Percentiles rank a stretch among this genome's conserved stretches.
Conservation (phyloP, 192 early-diverging fungal genomes). For the Funneliformis geosporum region DNA sequence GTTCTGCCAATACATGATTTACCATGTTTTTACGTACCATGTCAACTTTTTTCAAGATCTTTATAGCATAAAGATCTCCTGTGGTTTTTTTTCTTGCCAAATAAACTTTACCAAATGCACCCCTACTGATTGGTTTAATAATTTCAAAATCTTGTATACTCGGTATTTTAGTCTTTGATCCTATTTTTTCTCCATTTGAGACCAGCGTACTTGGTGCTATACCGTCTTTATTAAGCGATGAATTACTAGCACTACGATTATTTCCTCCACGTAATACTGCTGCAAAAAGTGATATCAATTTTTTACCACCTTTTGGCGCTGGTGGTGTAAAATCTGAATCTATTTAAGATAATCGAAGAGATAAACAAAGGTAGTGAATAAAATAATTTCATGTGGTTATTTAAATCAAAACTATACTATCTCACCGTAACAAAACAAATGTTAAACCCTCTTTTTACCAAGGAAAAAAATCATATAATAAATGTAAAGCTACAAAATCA, state of each 20-base stretch:
- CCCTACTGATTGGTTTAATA: constrained; percentile 92
- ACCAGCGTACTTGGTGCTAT: neutral
- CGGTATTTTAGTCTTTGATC: constrained; percentile 64
- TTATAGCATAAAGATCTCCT: constrained; percentile 88
- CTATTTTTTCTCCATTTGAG: constrained; percentile 25
- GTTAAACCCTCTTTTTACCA: neutral
- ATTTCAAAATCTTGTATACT: constrained; percentile 92
- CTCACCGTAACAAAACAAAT: too few species aligned
- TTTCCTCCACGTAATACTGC: constrained; percentile 63
- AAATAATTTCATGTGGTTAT: constrained; percentile 17
- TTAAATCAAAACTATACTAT: constrained; percentile 3
- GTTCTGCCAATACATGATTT: constrained; percentile 86
- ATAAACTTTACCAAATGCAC: constrained; percentile 92
- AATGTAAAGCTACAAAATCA: neutral
- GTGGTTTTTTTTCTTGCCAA: constrained; percentile 84
- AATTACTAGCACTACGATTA: constrained; percentile 28
- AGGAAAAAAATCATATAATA: neutral
- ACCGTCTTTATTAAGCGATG: neutral
- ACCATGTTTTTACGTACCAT: constrained; percentile 97
- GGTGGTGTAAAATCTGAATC: constrained; percentile 21
- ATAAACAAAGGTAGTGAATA: neutral
- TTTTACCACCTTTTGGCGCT: constrained; percentile 49
- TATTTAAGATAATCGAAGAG: neutral
- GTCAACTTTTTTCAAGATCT: constrained; percentile 89
- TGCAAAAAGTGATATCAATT: constrained; percentile 74